phyloP scores from a whole-genome alignment of 2,329 filamentous ascomycete genomes.

The Fusarium citri region DNA sequence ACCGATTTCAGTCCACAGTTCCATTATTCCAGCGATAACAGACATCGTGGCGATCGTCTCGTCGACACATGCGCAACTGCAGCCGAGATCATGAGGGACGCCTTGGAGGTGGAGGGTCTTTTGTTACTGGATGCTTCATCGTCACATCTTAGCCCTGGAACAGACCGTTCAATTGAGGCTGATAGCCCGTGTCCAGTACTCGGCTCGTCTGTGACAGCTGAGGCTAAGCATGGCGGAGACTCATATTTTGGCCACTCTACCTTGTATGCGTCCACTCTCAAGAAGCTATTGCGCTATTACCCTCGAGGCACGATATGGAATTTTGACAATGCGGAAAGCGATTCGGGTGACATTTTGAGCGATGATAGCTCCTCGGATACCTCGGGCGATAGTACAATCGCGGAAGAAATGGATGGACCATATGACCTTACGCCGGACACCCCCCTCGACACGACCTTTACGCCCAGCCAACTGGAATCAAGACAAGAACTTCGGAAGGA shows the following conservation, averaged over 20 bases:
- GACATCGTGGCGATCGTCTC: not conserved
- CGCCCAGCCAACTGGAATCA: accelerated
- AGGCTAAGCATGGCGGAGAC: accelerated
- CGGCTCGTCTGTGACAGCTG: not conserved
- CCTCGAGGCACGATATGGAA: slow-evolving; percentile 2
- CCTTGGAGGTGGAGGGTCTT: not conserved
- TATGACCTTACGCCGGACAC: not conserved
- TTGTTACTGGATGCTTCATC: not conserved
- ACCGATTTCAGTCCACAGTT: not conserved
- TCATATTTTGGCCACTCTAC: not conserved
- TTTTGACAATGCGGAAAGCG: not conserved
- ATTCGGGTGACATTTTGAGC: not conserved
- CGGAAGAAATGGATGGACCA: not conserved
- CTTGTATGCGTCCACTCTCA: accelerated
- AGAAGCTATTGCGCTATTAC: not conserved
- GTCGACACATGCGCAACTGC: not conserved
- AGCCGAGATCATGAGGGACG: not conserved
- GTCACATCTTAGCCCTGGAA: not conserved
- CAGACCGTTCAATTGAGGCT: accelerated
- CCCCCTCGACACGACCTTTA: accelerated
- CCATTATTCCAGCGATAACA: not conserved
- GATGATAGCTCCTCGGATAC: not conserved
- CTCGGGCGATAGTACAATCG: not conserved
- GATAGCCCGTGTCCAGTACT: not conserved
- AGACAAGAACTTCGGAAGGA: not conserved